Evolutionary conservation across 1,284 basidiomycete genomes (phyloP).

Genomic region (Cryptococcus sp.): DNA sequence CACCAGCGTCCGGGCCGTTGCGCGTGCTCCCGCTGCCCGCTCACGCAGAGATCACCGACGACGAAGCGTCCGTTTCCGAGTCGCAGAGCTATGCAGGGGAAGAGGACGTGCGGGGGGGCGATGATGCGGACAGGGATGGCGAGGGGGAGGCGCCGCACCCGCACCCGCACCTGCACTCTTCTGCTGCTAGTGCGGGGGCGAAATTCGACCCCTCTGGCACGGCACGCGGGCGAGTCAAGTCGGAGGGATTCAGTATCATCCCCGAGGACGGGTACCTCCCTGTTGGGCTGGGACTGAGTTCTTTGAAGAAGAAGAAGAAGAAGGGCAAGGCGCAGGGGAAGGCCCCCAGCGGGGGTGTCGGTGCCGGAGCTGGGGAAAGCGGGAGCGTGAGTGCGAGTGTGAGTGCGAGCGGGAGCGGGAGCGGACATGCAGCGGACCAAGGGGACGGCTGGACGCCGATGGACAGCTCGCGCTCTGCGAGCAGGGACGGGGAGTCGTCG

Average conservation of each 20-base stretch:
- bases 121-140: neutral
- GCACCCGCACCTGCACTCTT: no score
- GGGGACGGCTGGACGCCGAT: no score
- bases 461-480: no score
- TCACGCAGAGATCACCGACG: no score
- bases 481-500: no score
- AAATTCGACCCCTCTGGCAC: no score
- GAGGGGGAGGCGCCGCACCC: neutral
- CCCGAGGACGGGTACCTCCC: conserved; percentile 43
- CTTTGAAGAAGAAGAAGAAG: neutral
- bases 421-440: no score
- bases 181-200: no score
- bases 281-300: neutral
- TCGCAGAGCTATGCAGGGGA: conserved; percentile 6
- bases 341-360: neutral
- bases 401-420: no score
- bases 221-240: neutral
- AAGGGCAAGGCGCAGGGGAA: neutral
- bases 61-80: neutral
- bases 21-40: conserved; percentile 2
- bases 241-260: conserved; percentile 33
- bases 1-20: conserved; percentile 24
- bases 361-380: no score
- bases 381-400: no score
- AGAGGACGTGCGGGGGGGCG: neutral